phyloP scores from a whole-genome alignment of 805 yeast genomes.

The Starmerella cellae region DNA sequence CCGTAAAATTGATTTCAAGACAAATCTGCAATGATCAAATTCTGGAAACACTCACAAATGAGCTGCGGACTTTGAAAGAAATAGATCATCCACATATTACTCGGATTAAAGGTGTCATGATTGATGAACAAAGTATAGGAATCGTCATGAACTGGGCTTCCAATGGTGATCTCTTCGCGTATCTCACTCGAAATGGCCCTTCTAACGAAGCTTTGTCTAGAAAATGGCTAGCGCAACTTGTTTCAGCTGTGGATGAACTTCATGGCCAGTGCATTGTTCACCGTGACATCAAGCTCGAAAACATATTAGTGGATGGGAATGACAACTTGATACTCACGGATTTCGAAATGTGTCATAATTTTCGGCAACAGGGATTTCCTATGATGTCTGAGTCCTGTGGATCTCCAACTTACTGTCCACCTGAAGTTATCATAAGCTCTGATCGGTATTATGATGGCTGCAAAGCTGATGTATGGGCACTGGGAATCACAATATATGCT shows the following conservation, averaged over 20 bases:
- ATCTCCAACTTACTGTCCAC: conserved; percentile 91
- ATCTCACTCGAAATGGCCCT: conserved; percentile 27
- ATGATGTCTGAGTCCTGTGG: conserved; percentile 82
- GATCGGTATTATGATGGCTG: conserved; percentile 43
- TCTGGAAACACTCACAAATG: conserved; percentile 67
- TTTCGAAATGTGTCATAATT: conserved; percentile 62
- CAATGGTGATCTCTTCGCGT: conserved; percentile 40
- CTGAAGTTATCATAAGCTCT: conserved; percentile 36
- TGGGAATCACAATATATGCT: conserved; percentile 82
- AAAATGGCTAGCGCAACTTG: conserved; percentile 47
- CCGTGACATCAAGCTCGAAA: conserved; percentile 85
- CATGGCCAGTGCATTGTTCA: conserved; percentile 63
- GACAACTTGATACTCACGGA: conserved; percentile 66
- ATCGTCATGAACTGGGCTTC: conserved; percentile 61
- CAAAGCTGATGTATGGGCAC: conserved; percentile 88
- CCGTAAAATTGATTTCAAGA: conserved; percentile 77
- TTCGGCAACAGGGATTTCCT: conserved; percentile 27
- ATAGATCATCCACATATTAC: conserved; percentile 64
- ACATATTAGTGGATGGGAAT: conserved; percentile 47
- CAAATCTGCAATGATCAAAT: conserved; percentile 53
- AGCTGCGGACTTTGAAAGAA: conserved; percentile 58
- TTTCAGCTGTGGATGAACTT: conserved; percentile 61
- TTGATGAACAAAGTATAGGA: conserved; percentile 45
- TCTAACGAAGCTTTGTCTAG: conserved; percentile 31
- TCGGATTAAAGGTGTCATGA: conserved; percentile 48